Percentiles rank a stretch among this genome's conserved stretches.
Conservation (phyloP, 2,329 filamentous ascomycete species). For the Cytospora paraplurivora region DNA sequence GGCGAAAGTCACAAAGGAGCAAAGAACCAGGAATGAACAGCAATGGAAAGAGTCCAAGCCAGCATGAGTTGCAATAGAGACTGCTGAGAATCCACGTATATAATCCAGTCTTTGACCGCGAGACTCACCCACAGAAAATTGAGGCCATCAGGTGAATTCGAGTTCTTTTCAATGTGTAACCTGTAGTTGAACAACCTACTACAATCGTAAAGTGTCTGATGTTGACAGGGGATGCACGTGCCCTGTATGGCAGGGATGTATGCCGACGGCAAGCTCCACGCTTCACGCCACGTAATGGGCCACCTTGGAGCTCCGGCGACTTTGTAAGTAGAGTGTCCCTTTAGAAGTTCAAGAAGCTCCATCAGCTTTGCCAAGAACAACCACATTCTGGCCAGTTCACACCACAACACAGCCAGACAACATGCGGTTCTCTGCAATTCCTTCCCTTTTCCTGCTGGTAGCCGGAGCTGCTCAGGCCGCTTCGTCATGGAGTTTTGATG, state of each 20-base stretch:
- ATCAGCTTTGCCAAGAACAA: slow-evolving; percentile 17
- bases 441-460: slow-evolving; percentile 49
- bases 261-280: slow-evolving; percentile 3
- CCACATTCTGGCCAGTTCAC: slow-evolving; percentile 17
- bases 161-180: too few species aligned
- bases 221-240: background rate
- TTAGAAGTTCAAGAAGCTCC: slow-evolving; percentile 16
- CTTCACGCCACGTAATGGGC: slow-evolving; percentile 28
- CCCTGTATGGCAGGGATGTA: background rate
- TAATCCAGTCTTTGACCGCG: too few species aligned
- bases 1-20: too few species aligned
- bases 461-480: slow-evolving; percentile 55
- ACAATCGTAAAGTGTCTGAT: background rate
- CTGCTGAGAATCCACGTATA: too few species aligned
- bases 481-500: slow-evolving; percentile 72
- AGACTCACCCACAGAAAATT: too few species aligned
- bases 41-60: too few species aligned
- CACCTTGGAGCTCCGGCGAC: slow-evolving; percentile 16
- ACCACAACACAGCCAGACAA: slow-evolving; percentile 22
- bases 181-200: too few species aligned
- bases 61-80: too few species aligned
- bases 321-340: slow-evolving; percentile 19
- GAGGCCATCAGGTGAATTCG: too few species aligned
- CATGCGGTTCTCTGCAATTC: slow-evolving; percentile 48
- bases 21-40: too few species aligned